Evolutionary conservation across 441 rosid genomes (phyloP).

Genomic region (Bocquillonia castaneifolia): DNA sequence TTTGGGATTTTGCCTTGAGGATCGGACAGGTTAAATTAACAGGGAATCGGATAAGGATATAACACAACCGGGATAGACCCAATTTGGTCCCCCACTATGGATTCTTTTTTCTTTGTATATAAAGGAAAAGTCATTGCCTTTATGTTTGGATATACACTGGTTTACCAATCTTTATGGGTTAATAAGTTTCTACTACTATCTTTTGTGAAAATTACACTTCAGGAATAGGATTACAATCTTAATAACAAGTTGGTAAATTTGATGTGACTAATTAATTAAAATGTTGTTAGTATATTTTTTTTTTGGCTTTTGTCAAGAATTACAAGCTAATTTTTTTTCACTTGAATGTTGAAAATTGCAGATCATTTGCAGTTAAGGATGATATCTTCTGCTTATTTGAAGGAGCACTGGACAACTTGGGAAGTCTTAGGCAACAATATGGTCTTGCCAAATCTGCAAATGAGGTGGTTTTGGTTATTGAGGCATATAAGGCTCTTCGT

Average conservation of each 20-base stretch:
- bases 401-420: constrained; percentile 81
- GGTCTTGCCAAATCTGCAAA: constrained; percentile 81
- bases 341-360: constrained; percentile 28
- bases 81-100: neutral
- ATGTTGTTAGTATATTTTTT: too few species aligned
- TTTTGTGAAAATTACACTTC: neutral
- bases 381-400: constrained; percentile 89
- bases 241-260: neutral
- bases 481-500: constrained; percentile 94
- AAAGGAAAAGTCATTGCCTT: neutral
- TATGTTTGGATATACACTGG: neutral
- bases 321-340: neutral
- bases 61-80: neutral
- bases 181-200: neutral
- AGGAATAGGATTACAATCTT: too few species aligned
- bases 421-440: constrained; percentile 85
- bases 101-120: neutral
- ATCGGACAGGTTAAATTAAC: neutral
- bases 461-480: constrained; percentile 80
- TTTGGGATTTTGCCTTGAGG: neutral
- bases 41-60: constrained; percentile 23
- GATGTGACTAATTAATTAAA: neutral
- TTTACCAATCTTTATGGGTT: neutral
- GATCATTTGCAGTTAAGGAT: constrained; percentile 87
- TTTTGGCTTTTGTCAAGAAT: neutral